These are phyloP conservation scores for Lichtheimia corymbifera DNA, from an alignment of 371 early-diverging fungal genomes.

Conservation along the genomic window DNA sequence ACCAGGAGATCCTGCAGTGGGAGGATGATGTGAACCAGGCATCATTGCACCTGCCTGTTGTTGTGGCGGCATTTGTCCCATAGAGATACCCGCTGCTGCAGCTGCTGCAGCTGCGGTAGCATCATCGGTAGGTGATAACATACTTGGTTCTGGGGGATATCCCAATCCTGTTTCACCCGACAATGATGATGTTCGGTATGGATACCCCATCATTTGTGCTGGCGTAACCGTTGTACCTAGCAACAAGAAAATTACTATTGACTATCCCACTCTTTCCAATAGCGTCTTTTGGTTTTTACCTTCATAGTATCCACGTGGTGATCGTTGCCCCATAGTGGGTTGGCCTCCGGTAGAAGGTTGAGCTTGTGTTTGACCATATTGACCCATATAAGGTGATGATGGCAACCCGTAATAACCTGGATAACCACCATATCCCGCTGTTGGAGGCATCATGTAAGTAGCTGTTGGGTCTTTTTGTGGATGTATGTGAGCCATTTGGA, in stretches of 20 bases:
- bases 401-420: constrained; percentile 19
- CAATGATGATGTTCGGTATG: constrained; percentile 6
- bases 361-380: constrained; percentile 11
- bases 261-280: neutral
- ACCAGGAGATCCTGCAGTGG: constrained; percentile 7
- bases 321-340: constrained; percentile 5
- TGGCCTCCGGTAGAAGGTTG: constrained; percentile 6
- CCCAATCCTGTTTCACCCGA: constrained; percentile 2
- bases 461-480: neutral
- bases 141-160: constrained; percentile 4
- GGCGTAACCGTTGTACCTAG: constrained; percentile 15
- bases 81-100: constrained; percentile 11
- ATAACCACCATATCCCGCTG: constrained; percentile 12
- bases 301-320: constrained; percentile 18
- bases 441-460: constrained; percentile 8
- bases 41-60: constrained; percentile 1
- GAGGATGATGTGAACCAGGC: constrained; percentile 6
- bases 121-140: neutral
- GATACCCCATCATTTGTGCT: constrained; percentile 24
- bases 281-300: neutral
- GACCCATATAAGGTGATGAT: constrained; percentile 13
- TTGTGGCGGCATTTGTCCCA: constrained; percentile 9
- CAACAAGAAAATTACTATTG: constrained; percentile 1
- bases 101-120: constrained; percentile 5
- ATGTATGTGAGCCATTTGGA: neutral